A percentile compares a stretch with the other conserved stretches of the same genome.
Conservation (phyloP, 495 filamentous ascomycete species). For the Aspergillus sclerotioniger region DNA sequence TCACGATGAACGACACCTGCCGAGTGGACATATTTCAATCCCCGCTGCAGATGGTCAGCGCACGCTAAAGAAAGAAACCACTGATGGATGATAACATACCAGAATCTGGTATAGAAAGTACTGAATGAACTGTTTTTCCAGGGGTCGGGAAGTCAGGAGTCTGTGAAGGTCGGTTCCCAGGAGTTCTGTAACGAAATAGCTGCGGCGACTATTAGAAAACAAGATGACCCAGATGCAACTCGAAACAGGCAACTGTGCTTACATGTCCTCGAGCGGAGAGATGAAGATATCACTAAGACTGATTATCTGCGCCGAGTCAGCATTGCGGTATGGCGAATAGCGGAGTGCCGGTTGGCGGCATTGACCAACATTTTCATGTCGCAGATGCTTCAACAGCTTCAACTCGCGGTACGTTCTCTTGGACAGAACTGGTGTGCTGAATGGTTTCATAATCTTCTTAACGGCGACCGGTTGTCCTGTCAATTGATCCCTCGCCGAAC, state of each 20-base stretch:
- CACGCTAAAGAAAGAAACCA: neutral
- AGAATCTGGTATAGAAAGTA: conserved; percentile 99
- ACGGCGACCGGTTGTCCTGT: conserved; percentile 93
- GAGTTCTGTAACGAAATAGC: conserved; percentile 97
- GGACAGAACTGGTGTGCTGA: conserved; percentile 94
- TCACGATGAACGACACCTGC: conserved; percentile 97
- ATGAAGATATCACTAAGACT: conserved; percentile 99
- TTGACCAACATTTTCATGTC: conserved; percentile 83
- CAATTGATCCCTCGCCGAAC: conserved; percentile 95
- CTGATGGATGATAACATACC: conserved; percentile 43
- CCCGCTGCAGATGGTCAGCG: conserved; percentile 63
- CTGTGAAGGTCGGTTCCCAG: conserved; percentile 96
- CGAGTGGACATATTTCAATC: conserved; percentile 98
- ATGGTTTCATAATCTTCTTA: conserved; percentile 99
- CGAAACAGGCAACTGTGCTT: conserved; percentile 34
- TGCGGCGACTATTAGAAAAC: conserved; percentile 35
- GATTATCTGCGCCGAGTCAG: conserved; percentile 68
- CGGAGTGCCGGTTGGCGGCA: conserved; percentile 3
- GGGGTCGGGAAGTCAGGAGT: conserved; percentile 87
- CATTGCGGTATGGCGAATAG: neutral
- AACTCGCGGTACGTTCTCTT: conserved; percentile 97
- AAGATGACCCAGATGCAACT: neutral
- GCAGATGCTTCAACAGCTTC: conserved; percentile 94
- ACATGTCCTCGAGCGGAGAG: conserved; percentile 98
- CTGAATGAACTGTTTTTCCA: conserved; percentile 99